Base-by-base conservation (phyloP, 345 rosid species). In the Excoecaria cochinchinensis region DNA sequence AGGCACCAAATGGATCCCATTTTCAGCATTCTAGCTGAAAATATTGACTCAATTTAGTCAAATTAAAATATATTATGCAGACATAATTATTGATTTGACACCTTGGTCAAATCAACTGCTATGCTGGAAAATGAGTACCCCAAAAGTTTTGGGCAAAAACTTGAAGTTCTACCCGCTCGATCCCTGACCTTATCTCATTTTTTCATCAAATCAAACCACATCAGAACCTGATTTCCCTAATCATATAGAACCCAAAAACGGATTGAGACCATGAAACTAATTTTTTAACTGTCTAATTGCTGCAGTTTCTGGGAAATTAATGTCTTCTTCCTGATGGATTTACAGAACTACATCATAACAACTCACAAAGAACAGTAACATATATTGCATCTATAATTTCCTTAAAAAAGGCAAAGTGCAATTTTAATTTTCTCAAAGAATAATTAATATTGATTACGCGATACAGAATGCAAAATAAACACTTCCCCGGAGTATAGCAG, bases 251-350 rank as follows among this genome's bases (percentile, higher is more conserved):
- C 10, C 12, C 9, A 10, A 59, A 39, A 59, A 59, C 64, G 10
- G 38, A 11, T 60, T 11, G 40, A 60, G 6, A 60, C 13, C 5
- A 60, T 31, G 40, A 60, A 6, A 60, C 5, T 24, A 25, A 12
- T 22, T 61, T 31, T 11, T 46, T 1, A 24, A 50, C 13, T 68
- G 39, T 44, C 48, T 67, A 67, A 47, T 67, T 31, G 16, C 6
- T 50, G 71, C 19, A 67, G 13, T 72, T 61, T 19, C 44, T 8
- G 56, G 75, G 22, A 72, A 24, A 46, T 59, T 25, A 22, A 9
- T 46, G 36, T 10, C 40, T 69, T 72, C 58, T 46, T 59, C 67
- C 25, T 11, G 67, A n/a, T 38, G 73, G 53, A 53, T 70, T 70
- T 70, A 38, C 73, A 70, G 19, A 53, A 39, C 60, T 69, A 51